Conservation (phyloP, 1,284 basidiomycete species). For the Trametes polyzona region DNA sequence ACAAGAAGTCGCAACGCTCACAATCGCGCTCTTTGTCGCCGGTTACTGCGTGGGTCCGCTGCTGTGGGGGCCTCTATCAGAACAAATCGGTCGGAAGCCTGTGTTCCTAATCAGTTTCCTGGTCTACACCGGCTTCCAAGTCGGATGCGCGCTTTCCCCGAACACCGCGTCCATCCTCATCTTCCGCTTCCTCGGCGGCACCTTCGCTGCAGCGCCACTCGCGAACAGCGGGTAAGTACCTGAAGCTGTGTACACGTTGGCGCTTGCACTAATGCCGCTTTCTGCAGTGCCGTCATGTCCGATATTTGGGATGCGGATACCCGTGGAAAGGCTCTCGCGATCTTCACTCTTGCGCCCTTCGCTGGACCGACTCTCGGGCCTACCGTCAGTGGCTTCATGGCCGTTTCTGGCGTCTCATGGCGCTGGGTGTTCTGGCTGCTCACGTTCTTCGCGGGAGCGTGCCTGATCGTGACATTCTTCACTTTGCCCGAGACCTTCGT, state of each 20-base stretch:
- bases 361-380: conserved; percentile 74
- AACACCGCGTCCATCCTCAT: conserved; percentile 37
- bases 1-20: conserved; percentile 48
- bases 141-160: conserved; percentile 35
- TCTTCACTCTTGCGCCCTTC: conserved; percentile 65
- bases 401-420: conserved; percentile 56
- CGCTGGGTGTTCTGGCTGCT: conserved; percentile 81
- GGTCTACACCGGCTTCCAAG: conserved; percentile 35
- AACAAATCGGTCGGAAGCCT: conserved; percentile 64
- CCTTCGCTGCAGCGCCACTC: conserved; percentile 37
- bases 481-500: conserved; percentile 77
- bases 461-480: conserved; percentile 58
- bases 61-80: conserved; percentile 63
- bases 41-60: conserved; percentile 60
- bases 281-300: conserved; percentile 35
- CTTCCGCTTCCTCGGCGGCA: conserved; percentile 38
- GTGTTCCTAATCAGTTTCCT: conserved; percentile 58
- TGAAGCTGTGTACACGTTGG: too few relatives aligned
- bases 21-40: conserved; percentile 48
- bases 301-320: conserved; percentile 42
- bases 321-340: conserved; percentile 39
- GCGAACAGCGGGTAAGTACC: conserved; percentile 35
- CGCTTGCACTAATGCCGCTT: not conserved
- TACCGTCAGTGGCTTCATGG: conserved; percentile 62
- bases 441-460: conserved; percentile 62